These are phyloP conservation scores for Aspergillus cavernicola DNA, from an alignment of 495 filamentous ascomycete genomes.

Conservation along the genomic window DNA sequence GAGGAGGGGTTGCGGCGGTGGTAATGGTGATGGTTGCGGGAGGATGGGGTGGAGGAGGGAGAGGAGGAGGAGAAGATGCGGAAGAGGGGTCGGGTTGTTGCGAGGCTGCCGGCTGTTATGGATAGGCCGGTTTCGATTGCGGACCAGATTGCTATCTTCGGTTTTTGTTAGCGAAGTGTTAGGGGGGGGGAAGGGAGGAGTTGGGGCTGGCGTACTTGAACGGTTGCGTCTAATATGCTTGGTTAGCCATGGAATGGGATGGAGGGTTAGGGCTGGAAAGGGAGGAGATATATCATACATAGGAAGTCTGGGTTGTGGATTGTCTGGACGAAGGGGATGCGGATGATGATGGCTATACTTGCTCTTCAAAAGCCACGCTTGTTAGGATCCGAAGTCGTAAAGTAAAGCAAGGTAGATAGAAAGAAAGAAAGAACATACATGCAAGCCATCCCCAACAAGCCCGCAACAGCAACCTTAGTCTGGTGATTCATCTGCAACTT, in stretches of 20 bases:
- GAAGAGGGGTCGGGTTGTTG: constrained; percentile 28
- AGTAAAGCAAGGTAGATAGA: not conserved
- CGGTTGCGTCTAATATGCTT: constrained; percentile 5
- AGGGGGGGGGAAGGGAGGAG: not conserved
- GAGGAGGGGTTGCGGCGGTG: not conserved
- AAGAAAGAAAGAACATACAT: constrained; percentile 11
- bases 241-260: not conserved
- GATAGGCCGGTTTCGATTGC: constrained; percentile 22
- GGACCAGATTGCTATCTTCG: constrained; percentile 25
- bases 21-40: not conserved
- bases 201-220: not conserved
- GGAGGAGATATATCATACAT: constrained; percentile 15
- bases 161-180: not conserved
- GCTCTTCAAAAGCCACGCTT: constrained; percentile 6
- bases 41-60: not conserved
- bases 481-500: constrained; percentile 19
- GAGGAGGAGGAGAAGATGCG: not conserved
- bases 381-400: no score
- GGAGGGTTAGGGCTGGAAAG: not conserved
- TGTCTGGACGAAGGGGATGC: constrained; percentile 18
- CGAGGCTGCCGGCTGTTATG: constrained; percentile 27
- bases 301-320: constrained; percentile 17
- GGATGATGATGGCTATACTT: constrained; percentile 19
- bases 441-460: constrained; percentile 21
- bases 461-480: constrained; percentile 14